Evolutionary conservation across 345 rosid species (phyloP).

Genomic region (Dimocarpus longan): DNA sequence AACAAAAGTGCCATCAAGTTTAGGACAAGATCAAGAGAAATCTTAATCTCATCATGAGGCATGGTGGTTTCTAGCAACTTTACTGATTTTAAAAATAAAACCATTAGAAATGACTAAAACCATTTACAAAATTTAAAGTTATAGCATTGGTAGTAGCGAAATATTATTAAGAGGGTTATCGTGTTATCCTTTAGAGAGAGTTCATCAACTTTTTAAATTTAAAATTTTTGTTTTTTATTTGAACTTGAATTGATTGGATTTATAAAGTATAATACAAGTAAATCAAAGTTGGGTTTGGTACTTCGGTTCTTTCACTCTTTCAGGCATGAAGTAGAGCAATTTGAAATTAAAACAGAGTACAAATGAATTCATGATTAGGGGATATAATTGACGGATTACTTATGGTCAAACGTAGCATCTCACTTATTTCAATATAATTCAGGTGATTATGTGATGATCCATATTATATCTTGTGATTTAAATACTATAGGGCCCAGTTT

Average conservation of each 20-base stretch:
- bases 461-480: background rate
- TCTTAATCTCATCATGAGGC: constrained; percentile 7
- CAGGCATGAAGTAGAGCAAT: background rate
- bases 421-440: background rate
- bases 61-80: too few relatives aligned
- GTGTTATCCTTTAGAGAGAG: too few relatives aligned
- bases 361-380: too few relatives aligned
- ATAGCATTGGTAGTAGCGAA: too few relatives aligned
- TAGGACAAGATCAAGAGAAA: constrained; percentile 3
- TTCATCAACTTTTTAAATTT: too few relatives aligned
- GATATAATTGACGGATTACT: background rate
- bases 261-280: too few relatives aligned
- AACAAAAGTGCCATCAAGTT: background rate
- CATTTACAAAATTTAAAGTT: too few relatives aligned
- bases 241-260: too few relatives aligned
- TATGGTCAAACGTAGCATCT: background rate
- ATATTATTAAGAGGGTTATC: too few relatives aligned
- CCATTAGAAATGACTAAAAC: background rate
- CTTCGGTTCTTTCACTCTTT: background rate
- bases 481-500: background rate
- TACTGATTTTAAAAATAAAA: too few relatives aligned
- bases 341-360: background rate
- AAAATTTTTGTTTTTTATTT: too few relatives aligned
- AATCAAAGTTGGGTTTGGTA: background rate
- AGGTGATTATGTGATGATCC: background rate